Base-by-base conservation (phyloP, 495 filamentous ascomycete genomes). In the Penicillium steckii region DNA sequence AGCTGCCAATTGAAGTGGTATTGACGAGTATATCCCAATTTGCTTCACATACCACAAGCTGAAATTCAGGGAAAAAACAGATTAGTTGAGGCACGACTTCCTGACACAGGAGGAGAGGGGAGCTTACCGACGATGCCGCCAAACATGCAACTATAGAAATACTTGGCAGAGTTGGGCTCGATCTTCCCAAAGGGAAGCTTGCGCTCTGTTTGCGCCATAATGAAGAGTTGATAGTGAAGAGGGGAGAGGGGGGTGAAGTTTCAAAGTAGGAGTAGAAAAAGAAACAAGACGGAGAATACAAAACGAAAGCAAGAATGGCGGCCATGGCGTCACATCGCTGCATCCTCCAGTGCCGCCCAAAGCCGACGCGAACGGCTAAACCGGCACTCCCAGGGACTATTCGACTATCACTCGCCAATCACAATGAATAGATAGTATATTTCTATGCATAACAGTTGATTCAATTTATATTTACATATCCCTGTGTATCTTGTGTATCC, bases 141-240 rank as follows among this genome's bases (percentile, higher is more conserved):
- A 0, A 87, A 32, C 2, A 74, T 80, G 67, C 85, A 89, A 33
- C 80, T 82, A 35, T 65, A 74, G 61, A 87, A 89, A 61, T 89
- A 89, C 46, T 80, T 85, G 46, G 72, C 66, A n/a, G 80, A 81
- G 61, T 83, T 85, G 50, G 84, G 78, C 72, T 87, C 83, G 55
- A 88, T 87, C 66, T 74, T 76, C 61, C 75, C 75, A 61, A 76
- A 65, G 37, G 75, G 73, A 60, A 72, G 68, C 51, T 62, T 72
- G 38, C 66, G 65, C 33, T 76, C 72, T 50, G 70, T 64, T 23
- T 38, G 50, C 10, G 70, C 67, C 73, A 75, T 77, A 32, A 12
- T 56, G 42, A 8, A 47, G 29, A 52, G 44, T 30, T 17, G 13
- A 44, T 15, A 38, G 42, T n/a, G 46, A 23, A 19, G 37, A 57